These are phyloP conservation scores for Zygosaccharomyces bailii DNA, from an alignment of 805 yeast species.

Conservation along the genomic window DNA sequence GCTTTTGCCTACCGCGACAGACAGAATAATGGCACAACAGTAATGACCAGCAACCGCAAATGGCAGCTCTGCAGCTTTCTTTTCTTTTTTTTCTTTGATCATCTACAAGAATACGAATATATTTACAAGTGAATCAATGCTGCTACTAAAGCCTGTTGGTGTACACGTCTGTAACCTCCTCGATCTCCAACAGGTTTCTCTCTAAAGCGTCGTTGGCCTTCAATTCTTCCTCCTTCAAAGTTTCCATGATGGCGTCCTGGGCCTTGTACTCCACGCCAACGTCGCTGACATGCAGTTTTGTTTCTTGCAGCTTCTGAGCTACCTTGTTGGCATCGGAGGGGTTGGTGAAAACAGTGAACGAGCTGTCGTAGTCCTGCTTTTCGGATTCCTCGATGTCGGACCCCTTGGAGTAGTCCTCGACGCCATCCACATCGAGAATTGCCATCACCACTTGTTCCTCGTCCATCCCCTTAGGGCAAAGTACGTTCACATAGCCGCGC, in stretches of 20 bases:
- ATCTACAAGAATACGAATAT: neutral
- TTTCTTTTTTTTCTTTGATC: no score
- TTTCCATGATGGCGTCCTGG: constrained; percentile 55
- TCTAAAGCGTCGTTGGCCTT: constrained; percentile 54
- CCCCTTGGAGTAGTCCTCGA: constrained; percentile 63
- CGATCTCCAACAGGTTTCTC: constrained; percentile 64
- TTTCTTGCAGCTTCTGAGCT: constrained; percentile 52
- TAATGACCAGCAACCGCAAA: no score
- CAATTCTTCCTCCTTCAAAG: constrained; percentile 51
- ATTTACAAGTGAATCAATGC: constrained; percentile 1
- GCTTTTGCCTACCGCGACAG: no score
- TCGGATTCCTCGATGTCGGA: constrained; percentile 38
- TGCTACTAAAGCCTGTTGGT: constrained; percentile 45
- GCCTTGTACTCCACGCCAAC: constrained; percentile 68
- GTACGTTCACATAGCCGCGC: constrained; percentile 67
- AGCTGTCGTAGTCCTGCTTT: constrained; percentile 19
- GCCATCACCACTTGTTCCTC: constrained; percentile 69
- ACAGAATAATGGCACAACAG: no score
- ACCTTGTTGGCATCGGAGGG: constrained; percentile 59
- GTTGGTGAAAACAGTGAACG: constrained; percentile 55
- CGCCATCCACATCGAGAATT: constrained; percentile 67
- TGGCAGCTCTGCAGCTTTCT: no score
- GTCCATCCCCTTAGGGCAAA: constrained; percentile 35
- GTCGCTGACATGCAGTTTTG: constrained; percentile 57
- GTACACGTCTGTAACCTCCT: constrained; percentile 78